Percentiles rank a stretch among this genome's conserved stretches.
phyloP scores from a whole-genome alignment of 2,329 filamentous ascomycete genomes.

The Aspergillus chevalieri region DNA sequence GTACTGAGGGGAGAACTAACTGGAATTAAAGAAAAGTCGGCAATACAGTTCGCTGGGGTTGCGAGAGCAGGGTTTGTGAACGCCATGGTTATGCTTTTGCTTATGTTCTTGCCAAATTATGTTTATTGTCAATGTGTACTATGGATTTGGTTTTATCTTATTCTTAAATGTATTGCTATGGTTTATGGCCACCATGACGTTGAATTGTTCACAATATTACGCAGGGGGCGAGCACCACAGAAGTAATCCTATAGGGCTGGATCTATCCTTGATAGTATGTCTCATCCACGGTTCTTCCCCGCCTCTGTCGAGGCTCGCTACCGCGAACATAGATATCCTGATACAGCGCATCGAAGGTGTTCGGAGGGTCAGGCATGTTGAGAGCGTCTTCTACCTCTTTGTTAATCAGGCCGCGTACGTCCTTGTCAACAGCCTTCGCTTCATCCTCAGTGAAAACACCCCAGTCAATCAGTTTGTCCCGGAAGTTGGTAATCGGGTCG shows the following conservation, averaged over 20 bases:
- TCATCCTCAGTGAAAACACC: slow-evolving; percentile 80
- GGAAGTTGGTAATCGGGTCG: slow-evolving; percentile 90
- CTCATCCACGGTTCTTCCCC: slow-evolving; percentile 80
- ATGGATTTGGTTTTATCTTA: not conserved
- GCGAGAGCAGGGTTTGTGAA: slow-evolving; percentile 10
- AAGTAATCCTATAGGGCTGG: not conserved
- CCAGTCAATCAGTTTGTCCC: slow-evolving; percentile 94
- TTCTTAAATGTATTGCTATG: not conserved
- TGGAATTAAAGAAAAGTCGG: slow-evolving; percentile 81
- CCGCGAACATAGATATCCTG: slow-evolving; percentile 90
- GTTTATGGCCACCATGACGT: not conserved
- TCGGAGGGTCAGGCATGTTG: slow-evolving; percentile 72
- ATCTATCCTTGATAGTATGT: slow-evolving; percentile 60
- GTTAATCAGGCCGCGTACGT: slow-evolving; percentile 75
- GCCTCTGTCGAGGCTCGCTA: slow-evolving; percentile 75
- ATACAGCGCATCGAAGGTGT: slow-evolving; percentile 72
- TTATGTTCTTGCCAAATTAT: not conserved
- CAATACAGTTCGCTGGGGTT: slow-evolving; percentile 67
- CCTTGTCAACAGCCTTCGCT: slow-evolving; percentile 88
- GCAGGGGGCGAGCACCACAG: not conserved
- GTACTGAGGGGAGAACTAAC: slow-evolving; percentile 7
- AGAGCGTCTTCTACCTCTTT: slow-evolving; percentile 82
- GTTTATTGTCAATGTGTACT: too few species aligned
- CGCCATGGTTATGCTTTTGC: slow-evolving; percentile 7
- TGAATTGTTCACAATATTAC: not conserved